These are phyloP conservation scores for Candida dubliniensis DNA, from an alignment of 1,139 yeast species.

Conservation along the genomic window DNA sequence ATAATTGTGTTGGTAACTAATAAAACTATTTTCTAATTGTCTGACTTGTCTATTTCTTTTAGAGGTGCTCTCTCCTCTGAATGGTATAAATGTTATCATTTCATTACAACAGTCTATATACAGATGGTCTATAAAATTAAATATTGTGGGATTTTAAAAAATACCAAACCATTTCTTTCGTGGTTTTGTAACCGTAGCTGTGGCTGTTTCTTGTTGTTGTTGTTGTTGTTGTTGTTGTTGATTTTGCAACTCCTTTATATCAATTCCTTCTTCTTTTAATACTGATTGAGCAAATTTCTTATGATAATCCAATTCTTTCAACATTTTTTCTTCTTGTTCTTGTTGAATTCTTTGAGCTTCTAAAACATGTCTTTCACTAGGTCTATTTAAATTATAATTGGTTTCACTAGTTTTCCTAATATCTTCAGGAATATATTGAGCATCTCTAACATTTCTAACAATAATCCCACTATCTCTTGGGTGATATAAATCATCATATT, in stretches of 20 bases:
- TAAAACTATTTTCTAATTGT: too few relatives aligned
- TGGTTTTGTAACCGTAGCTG: neutral
- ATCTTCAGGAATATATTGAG: slow-evolving; percentile 42
- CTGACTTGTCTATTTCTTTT: too few relatives aligned
- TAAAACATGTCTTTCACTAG: slow-evolving; percentile 68
- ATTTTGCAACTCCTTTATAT: neutral
- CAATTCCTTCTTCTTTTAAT: slow-evolving; percentile 28
- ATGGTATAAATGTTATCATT: too few relatives aligned
- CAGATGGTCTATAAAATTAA: neutral
- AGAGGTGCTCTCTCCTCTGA: too few relatives aligned
- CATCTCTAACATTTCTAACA: slow-evolving; percentile 43
- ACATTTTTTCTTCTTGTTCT: slow-evolving; percentile 64
- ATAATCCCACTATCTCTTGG: slow-evolving; percentile 38
- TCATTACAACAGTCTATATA: neutral
- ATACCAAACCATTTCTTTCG: slow-evolving; percentile 39
- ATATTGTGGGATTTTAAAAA: slow-evolving; percentile 19
- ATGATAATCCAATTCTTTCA: slow-evolving; percentile 53
- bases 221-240: too few relatives aligned
- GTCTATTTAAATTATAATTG: slow-evolving; percentile 59
- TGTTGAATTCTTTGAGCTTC: slow-evolving; percentile 75
- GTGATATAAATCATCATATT: slow-evolving; percentile 60
- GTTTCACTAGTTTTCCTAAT: slow-evolving; percentile 44
- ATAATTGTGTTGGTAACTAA: too few relatives aligned
- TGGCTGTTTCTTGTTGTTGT: neutral
- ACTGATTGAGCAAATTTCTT: slow-evolving; percentile 29